Evolutionary conservation across 2,329 filamentous ascomycete genomes (phyloP), one percentile per base, ranked within the genome.

Genomic region (Colletotrichum tamarilloi): DNA sequence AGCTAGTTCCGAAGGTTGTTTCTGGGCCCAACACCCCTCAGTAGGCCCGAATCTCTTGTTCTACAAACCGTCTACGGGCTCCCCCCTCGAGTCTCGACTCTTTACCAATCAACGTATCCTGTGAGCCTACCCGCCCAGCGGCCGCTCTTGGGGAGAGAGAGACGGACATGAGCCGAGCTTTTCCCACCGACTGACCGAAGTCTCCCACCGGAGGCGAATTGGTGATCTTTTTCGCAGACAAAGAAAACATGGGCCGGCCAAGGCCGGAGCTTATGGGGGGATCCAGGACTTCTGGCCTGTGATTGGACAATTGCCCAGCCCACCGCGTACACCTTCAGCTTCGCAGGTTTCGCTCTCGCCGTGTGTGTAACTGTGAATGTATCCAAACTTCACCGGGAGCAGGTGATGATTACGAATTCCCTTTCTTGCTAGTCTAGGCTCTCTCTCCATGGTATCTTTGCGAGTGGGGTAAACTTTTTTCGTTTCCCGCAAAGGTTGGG

Each of bases 231-330:
- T 22, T 26, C 11, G 12, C 5, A 16, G 22, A 56, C 57, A 63
- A 35, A 68, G 28, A 63, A 63, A 30, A 26, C 14, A 9, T 32
- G 55, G 56, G 59, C 67, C 49, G 32, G 67, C 67, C 58, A 68
- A 68, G 66, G 46, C 66, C 58, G 42, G 32, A 59, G n/a, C 26
- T 12, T 19, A 9, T 42, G 49, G 19, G 14, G 62, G 62, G 5
- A 30, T 4, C 3, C 11, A 5, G 14, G 49, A 49, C 30, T 32
- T 38, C n/a, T 22, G 16, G 4, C 4, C 32, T 38, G 9, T 38
- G 62, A 56, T 65, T 65, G 62, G 49, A 19, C 32, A 53, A 24
- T 53, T 26, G 60, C 28, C 30, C 46, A n/a, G 5, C 12, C 42
- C 28, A 16, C 24, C 16, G 26, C 26, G 16, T 32, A 30, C 24